Base-by-base conservation (phyloP, 352 stramenopile species). In the Phytophthora pisi region DNA sequence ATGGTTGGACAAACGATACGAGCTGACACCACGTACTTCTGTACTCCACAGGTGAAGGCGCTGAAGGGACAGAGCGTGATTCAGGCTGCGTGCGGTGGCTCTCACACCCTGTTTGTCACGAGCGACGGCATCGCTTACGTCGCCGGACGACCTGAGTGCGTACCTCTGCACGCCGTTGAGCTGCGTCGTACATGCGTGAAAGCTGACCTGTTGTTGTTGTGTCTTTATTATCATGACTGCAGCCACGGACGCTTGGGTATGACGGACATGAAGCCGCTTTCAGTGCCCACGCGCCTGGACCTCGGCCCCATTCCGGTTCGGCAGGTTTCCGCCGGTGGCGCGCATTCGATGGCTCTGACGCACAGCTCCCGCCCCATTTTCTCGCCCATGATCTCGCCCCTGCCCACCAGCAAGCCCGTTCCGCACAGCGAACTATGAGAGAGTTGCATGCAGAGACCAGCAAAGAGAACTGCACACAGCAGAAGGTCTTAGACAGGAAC, bases 21-120 rank as follows among this genome's bases (percentile, higher is more conserved):
- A 10, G 18, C 34, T 75, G 11, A 73, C 28, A 51, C 43, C 26
- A n/a, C 50, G 6, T 36, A 61, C 11, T 61, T 23, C 53, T 45
- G 28, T 53, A 16, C 26, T 51, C 30, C 5, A 26, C n/a, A 89
- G 78, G 78, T 91, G 15, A 78, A 92, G 49, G 82, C 85, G 11
- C 30, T 95, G 24, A 77, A 88, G 66, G 79, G 64, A 16, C 77
- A 92, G 59, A 68, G 53, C 1, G 74, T 95, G 28, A 86, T 93
- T 47, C 84, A 95, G 52, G 87, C 83, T 31, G 84, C 87, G 10
- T 92, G 83, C n/a, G 87, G 87, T 51, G 81, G 81, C 10, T 89
- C 81, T 61, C 91, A 97, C 82, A 96, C 90, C 40, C 71, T 96
- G 40, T 96, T 97, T 46, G 77, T 97, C 34, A 96, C 88, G 20